phyloP scores from a whole-genome alignment of 352 stramenopile species.

The Phytophthora boehmeriae region DNA sequence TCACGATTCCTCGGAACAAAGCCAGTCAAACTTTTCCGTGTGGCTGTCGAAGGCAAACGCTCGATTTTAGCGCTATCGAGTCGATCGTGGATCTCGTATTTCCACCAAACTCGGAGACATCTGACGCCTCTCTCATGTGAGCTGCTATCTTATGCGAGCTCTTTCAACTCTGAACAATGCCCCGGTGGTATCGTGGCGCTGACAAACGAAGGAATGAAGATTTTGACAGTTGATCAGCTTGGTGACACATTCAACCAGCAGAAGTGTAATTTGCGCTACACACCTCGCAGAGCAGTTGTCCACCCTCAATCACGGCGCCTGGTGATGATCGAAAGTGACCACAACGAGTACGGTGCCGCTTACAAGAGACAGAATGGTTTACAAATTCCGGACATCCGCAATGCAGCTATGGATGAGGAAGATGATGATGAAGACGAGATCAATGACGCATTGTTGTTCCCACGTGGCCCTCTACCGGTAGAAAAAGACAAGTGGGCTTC shows the following conservation, averaged over 20 bases:
- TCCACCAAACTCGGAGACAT: constrained; percentile 89
- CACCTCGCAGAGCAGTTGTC: constrained; percentile 95
- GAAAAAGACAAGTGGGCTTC: constrained; percentile 94
- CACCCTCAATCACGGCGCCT: constrained; percentile 89
- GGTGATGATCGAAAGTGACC: constrained; percentile 97
- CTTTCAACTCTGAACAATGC: constrained; percentile 96
- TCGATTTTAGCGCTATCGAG: constrained; percentile 95
- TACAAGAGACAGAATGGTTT: constrained; percentile 89
- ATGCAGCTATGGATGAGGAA: constrained; percentile 35
- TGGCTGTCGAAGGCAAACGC: constrained; percentile 87
- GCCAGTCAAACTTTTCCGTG: constrained; percentile 95
- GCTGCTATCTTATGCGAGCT: constrained; percentile 93
- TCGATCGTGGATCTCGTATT: constrained; percentile 97
- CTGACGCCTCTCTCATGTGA: constrained; percentile 97
- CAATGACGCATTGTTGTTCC: constrained; percentile 72
- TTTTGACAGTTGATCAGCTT: constrained; percentile 96
- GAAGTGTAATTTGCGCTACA: constrained; percentile 96
- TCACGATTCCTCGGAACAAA: constrained; percentile 95
- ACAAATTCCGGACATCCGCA: constrained; percentile 64
- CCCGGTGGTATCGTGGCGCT: constrained; percentile 97
- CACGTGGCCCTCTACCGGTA: constrained; percentile 57
- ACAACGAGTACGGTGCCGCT: constrained; percentile 94
- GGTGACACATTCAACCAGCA: constrained; percentile 98
- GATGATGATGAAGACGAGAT: constrained; percentile 91
- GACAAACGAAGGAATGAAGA: constrained; percentile 95